Percentiles rank a stretch among this genome's conserved stretches.
Conservation (phyloP, 1,139 yeast species). For the Yamadazyma conglobata region DNA sequence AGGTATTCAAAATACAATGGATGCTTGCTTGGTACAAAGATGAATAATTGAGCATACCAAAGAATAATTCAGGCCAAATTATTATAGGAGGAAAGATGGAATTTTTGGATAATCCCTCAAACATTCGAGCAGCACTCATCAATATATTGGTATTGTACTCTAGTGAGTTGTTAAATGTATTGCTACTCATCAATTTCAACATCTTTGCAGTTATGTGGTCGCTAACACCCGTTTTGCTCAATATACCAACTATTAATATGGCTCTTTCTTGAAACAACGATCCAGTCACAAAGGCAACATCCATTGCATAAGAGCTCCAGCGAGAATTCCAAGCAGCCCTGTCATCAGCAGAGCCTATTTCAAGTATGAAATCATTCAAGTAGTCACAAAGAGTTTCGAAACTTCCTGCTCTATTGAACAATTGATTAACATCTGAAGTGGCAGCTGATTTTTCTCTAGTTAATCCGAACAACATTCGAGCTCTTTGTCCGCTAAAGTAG, state of each 20-base stretch:
- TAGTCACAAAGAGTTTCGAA: constrained; percentile 66
- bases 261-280: constrained; percentile 74
- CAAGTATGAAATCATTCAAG: constrained; percentile 46
- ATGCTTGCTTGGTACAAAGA: constrained; percentile 55
- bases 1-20: constrained; percentile 32
- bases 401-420: constrained; percentile 47
- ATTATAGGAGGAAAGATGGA: constrained; percentile 55
- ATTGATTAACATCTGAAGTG: constrained; percentile 32
- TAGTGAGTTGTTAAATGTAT: constrained; percentile 26
- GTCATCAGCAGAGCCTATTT: constrained; percentile 53
- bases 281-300: constrained; percentile 57
- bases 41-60: constrained; percentile 32
- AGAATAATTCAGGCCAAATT: constrained; percentile 60
- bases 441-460: constrained; percentile 54
- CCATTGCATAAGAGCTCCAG: constrained; percentile 67
- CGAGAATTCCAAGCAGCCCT: constrained; percentile 62
- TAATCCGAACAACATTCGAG: constrained; percentile 73
- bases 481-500: constrained; percentile 67
- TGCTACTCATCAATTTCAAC: constrained; percentile 28
- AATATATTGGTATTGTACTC: constrained; percentile 35
- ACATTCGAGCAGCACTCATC: constrained; percentile 56
- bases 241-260: constrained; percentile 65
- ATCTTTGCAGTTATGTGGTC: constrained; percentile 56
- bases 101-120: constrained; percentile 56
- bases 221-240: constrained; percentile 61